These are phyloP conservation scores for Endocalyx cinctus DNA, from an alignment of 2,329 filamentous ascomycete species.

Conservation along the genomic window DNA sequence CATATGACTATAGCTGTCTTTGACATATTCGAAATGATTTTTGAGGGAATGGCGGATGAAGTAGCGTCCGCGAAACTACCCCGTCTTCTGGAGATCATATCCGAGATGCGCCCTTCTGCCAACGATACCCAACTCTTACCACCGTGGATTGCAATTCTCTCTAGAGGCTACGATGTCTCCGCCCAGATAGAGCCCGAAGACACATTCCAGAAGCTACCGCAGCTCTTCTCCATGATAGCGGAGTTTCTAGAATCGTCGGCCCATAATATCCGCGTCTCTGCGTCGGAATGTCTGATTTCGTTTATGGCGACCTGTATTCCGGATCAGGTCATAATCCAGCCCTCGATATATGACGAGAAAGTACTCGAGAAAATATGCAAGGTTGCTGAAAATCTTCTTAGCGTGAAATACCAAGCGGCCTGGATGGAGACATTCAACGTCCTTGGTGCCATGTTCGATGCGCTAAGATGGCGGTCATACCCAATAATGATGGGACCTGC, in stretches of 20 bases:
- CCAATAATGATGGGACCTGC: slow-evolving; percentile 74
- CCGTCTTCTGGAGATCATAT: slow-evolving; percentile 83
- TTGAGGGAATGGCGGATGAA: slow-evolving; percentile 82
- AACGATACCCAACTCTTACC: slow-evolving; percentile 94
- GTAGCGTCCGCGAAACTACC: slow-evolving; percentile 86
- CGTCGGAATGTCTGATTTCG: slow-evolving; percentile 90
- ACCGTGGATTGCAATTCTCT: slow-evolving; percentile 94
- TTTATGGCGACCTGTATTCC: slow-evolving; percentile 90
- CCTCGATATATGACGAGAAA: slow-evolving; percentile 91
- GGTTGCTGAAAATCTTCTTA: slow-evolving; percentile 69
- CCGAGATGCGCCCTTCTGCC: slow-evolving; percentile 82
- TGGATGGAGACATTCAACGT: slow-evolving; percentile 95
- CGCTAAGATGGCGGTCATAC: slow-evolving; percentile 76
- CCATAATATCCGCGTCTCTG: slow-evolving; percentile 89
- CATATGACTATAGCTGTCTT: slow-evolving; percentile 96
- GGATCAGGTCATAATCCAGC: slow-evolving; percentile 74
- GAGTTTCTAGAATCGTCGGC: slow-evolving; percentile 81
- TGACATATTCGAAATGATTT: slow-evolving; percentile 96
- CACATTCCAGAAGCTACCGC: slow-evolving; percentile 85
- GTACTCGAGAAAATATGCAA: slow-evolving; percentile 75
- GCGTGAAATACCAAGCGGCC: slow-evolving; percentile 86
- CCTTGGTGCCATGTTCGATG: slow-evolving; percentile 79
- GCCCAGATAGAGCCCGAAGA: slow-evolving; percentile 85
- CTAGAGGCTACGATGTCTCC: slow-evolving; percentile 88
- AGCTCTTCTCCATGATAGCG: slow-evolving; percentile 75